A percentile compares a stretch with the other conserved stretches of the same genome.
Evolutionary conservation across 2,329 filamentous ascomycete genomes (phyloP).

Genomic region (Orbilia oligospora): DNA sequence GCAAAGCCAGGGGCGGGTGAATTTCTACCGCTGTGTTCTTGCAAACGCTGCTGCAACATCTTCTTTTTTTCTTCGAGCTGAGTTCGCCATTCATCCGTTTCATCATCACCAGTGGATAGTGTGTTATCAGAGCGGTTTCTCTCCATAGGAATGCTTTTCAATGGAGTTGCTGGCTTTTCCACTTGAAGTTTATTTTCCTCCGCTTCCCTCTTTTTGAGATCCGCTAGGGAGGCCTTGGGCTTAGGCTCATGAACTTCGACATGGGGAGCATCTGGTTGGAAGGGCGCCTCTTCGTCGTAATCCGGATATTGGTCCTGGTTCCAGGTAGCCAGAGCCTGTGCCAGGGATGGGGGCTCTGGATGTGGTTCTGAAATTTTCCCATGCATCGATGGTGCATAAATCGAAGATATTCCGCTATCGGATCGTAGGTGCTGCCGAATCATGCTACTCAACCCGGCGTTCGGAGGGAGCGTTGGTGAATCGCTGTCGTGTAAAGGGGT

Average conservation of each 20-base stretch:
- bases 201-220: conserved; percentile 44
- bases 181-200: conserved; percentile 39
- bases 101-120: conserved; percentile 43
- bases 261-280: conserved; percentile 38
- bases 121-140: conserved; percentile 54
- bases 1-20: conserved; percentile 54
- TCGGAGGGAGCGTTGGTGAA: conserved; percentile 84
- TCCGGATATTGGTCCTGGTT: conserved; percentile 47
- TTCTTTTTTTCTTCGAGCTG: conserved; percentile 56
- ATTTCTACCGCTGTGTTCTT: conserved; percentile 59
- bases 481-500: conserved; percentile 69
- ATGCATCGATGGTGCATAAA: conserved; percentile 73
- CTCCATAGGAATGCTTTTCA: conserved; percentile 46
- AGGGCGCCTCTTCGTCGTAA: conserved; percentile 57
- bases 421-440: conserved; percentile 86
- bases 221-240: conserved; percentile 45
- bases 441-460: conserved; percentile 81
- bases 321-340: conserved; percentile 56
- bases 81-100: conserved; percentile 52
- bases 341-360: conserved; percentile 53
- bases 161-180: neutral
- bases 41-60: conserved; percentile 51
- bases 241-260: conserved; percentile 30
- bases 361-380: conserved; percentile 61
- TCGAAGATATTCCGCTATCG: conserved; percentile 84